phyloP scores from a whole-genome alignment of 164 flowering plant species.

The Aristolochia californica region DNA sequence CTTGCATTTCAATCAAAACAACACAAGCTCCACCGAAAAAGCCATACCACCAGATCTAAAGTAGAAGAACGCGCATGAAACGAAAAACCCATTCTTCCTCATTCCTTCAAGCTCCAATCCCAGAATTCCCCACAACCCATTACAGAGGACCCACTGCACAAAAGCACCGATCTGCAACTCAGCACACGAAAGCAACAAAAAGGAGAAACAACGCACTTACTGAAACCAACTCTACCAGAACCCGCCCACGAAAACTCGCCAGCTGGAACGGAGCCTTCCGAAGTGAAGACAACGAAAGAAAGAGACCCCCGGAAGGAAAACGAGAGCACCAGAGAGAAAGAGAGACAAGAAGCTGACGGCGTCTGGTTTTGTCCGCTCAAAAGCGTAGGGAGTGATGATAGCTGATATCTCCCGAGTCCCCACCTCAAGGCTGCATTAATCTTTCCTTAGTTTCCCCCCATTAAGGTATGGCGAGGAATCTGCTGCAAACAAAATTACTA shows the following conservation, averaged over 20 bases:
- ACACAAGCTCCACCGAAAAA: not conserved
- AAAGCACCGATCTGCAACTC: not conserved
- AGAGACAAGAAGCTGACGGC: constrained; percentile 5
- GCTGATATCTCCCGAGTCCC: not conserved
- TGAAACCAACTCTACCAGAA: not conserved
- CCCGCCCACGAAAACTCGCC: constrained; percentile 6
- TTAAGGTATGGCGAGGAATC: no score
- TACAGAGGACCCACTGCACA: not conserved
- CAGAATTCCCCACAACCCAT: not conserved
- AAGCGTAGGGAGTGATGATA: not conserved
- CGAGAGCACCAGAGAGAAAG: not conserved
- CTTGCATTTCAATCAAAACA: no score
- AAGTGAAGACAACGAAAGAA: constrained; percentile 10
- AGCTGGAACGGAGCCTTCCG: constrained; percentile 7
- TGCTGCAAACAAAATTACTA: no score
- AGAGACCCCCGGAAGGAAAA: not conserved
- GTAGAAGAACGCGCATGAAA: not conserved
- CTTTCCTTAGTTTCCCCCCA: no score
- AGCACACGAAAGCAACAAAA: no score
- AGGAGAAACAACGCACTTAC: not conserved
- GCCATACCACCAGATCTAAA: not conserved
- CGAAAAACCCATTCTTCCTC: not conserved
- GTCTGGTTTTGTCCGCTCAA: constrained; percentile 2
- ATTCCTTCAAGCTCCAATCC: not conserved
- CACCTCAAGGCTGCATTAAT: no score